Evolutionary conservation across 345 rosid genomes (phyloP), one percentile per base, ranked within the genome.

Genomic region (Aethionema arabicum): DNA sequence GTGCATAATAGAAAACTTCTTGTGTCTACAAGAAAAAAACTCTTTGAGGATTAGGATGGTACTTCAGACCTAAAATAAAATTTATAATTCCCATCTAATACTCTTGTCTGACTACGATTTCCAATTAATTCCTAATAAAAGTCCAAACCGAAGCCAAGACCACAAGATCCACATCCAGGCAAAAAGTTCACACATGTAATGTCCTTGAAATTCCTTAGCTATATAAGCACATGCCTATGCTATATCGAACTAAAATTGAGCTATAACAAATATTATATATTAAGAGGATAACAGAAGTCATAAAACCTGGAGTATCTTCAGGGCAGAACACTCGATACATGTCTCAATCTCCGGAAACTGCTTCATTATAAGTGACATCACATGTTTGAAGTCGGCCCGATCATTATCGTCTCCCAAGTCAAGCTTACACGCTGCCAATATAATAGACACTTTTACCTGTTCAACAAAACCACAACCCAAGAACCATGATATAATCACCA

Each of bases 1-100:
- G 99, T 5, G 99, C 96, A 66, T 90, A 93, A 76, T 85, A 93
- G 77, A 93, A 93, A 69, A 93, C 99, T 82, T 93, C 99, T n/a
- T 88, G 90, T 27, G 86, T 81, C 99, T 90, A 79, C 61, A 70
- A n/a, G 15, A n/a, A 21, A 11, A 40, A 21, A 35, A 2, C 4
- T 38, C 37, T 37, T 65, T 30, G n/a, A 40, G 10, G 4, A 31
- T 59, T 52, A 72, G 15, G 39, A 59, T 52, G 44, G 52, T 15
- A 58, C 56, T 44, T 46, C 40, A 59, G 15, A 44, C 39, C 52
- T 31, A 43, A 9, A 37, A 50, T n/a, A n/a, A n/a, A n/a, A 8
- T 63, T 35, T 42, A 29, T 29, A 43, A 50, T 6, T 27, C 35
- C n/a, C 12, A 56, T 10, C 43, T 11, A 54, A 36, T 0, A 2